phyloP scores from a whole-genome alignment of 371 early-diverging fungal species.

The Dichotomocladium elegans region DNA sequence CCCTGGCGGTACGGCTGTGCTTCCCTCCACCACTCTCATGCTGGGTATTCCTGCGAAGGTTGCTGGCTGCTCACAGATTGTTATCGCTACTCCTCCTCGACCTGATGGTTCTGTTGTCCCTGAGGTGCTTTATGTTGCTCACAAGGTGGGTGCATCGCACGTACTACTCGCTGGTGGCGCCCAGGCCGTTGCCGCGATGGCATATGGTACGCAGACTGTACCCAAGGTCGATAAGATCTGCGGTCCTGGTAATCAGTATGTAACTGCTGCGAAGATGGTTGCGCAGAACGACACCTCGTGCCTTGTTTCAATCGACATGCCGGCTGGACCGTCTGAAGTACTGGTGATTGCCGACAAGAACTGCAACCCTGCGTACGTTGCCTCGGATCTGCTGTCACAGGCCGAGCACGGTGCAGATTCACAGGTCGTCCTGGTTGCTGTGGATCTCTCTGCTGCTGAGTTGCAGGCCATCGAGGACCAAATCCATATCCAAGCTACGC shows the following conservation, averaged over 20 bases:
- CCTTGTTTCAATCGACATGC: conserved; percentile 96
- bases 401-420: conserved; percentile 97
- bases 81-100: conserved; percentile 95
- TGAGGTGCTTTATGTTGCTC: conserved; percentile 97
- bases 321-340: conserved; percentile 97
- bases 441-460: conserved; percentile 61
- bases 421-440: conserved; percentile 93
- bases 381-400: conserved; percentile 93
- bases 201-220: conserved; percentile 92
- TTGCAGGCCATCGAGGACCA: conserved; percentile 74
- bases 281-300: conserved; percentile 90
- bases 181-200: conserved; percentile 98
- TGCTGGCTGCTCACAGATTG: conserved; percentile 93
- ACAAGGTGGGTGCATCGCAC: conserved; percentile 90
- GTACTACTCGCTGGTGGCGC: conserved; percentile 96
- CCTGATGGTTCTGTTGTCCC: conserved; percentile 88
- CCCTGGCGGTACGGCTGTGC: conserved; percentile 96
- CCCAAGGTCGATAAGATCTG: conserved; percentile 99
- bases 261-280: conserved; percentile 97
- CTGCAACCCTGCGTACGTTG: conserved; percentile 86
- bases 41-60: conserved; percentile 97
- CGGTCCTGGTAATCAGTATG: conserved; percentile 98
- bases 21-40: conserved; percentile 95
- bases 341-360: conserved; percentile 90
- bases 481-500: conserved; percentile 78